Conservation (phyloP, 2,329 filamentous ascomycete species). For the Colletotrichum trifolii region DNA sequence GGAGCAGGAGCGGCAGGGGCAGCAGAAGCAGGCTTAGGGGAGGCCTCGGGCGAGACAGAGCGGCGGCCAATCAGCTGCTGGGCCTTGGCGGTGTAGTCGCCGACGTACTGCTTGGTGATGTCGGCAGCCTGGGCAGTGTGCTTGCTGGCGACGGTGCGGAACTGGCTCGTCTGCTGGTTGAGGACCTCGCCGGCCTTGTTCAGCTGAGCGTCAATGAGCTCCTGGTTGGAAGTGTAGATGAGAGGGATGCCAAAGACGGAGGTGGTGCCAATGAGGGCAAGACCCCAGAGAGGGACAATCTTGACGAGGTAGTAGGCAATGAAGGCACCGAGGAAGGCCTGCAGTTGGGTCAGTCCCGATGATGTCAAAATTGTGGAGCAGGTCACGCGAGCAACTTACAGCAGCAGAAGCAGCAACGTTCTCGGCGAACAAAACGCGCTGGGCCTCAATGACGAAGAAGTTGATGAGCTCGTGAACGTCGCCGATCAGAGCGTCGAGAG, state of each 20-base stretch:
- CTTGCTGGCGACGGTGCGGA: constrained; percentile 70
- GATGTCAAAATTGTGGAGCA: constrained; percentile 22
- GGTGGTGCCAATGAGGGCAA: constrained; percentile 69
- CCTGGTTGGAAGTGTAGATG: constrained; percentile 75
- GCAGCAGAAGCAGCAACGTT: constrained; percentile 69
- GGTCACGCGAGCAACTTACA: constrained; percentile 55
- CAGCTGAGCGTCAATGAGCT: constrained; percentile 74
- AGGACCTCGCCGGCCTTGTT: constrained; percentile 67
- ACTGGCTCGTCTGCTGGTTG: constrained; percentile 71
- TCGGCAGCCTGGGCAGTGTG: constrained; percentile 72
- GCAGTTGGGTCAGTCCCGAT: constrained; percentile 14
- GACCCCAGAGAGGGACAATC: constrained; percentile 76
- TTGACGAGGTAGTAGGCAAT: constrained; percentile 76
- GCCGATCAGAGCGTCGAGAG: constrained; percentile 69
- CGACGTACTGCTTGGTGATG: constrained; percentile 74
- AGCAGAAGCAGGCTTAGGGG: constrained; percentile 49
- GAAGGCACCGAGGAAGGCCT: constrained; percentile 72
- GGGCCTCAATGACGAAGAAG: constrained; percentile 77
- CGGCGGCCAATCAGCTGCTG: constrained; percentile 70
- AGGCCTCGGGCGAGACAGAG: constrained; percentile 54
- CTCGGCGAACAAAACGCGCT: constrained; percentile 76
- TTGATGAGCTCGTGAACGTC: constrained; percentile 77
- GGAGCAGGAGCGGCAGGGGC: constrained; percentile 36
- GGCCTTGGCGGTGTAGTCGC: constrained; percentile 75
- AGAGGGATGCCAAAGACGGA: constrained; percentile 71